These are phyloP conservation scores for Xylariaceae sp. DNA, from an alignment of 2,329 filamentous ascomycete species.

Conservation along the genomic window DNA sequence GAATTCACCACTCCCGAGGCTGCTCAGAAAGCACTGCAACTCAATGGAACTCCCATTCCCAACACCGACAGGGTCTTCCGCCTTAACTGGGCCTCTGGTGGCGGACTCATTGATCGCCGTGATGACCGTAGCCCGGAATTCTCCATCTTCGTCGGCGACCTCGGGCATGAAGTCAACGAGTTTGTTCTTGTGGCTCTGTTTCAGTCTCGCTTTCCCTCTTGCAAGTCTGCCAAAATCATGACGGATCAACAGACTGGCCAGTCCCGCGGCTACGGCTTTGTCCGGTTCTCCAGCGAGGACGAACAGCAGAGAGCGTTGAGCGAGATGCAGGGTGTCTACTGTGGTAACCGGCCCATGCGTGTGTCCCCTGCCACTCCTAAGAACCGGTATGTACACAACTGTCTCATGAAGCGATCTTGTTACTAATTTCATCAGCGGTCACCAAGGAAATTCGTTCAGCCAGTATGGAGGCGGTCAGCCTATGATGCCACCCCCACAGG, in stretches of 20 bases:
- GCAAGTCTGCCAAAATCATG: conserved; percentile 99
- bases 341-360: conserved; percentile 96
- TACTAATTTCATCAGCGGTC: conserved; percentile 29
- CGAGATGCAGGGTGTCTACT: conserved; percentile 99
- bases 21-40: conserved; percentile 82
- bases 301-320: conserved; percentile 94
- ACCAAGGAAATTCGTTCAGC: conserved; percentile 40
- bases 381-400: conserved; percentile 60
- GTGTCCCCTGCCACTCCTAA: conserved; percentile 98
- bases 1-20: conserved; percentile 83
- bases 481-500: conserved; percentile 39
- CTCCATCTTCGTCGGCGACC: conserved; percentile 96
- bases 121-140: conserved; percentile 96
- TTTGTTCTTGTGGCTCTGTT: conserved; percentile 96
- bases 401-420: neutral
- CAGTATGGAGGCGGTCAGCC: conserved; percentile 35
- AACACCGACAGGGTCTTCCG: conserved; percentile 96
- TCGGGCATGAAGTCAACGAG: conserved; percentile 97
- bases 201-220: conserved; percentile 91
- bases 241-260: conserved; percentile 97
- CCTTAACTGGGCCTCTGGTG: conserved; percentile 98
- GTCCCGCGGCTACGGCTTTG: conserved; percentile 96
- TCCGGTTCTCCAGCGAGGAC: conserved; percentile 91
- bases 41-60: conserved; percentile 87
- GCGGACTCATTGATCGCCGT: conserved; percentile 88